Base-by-base conservation (phyloP, 2,329 filamentous ascomycete species). In the Talaromyces piceae region DNA sequence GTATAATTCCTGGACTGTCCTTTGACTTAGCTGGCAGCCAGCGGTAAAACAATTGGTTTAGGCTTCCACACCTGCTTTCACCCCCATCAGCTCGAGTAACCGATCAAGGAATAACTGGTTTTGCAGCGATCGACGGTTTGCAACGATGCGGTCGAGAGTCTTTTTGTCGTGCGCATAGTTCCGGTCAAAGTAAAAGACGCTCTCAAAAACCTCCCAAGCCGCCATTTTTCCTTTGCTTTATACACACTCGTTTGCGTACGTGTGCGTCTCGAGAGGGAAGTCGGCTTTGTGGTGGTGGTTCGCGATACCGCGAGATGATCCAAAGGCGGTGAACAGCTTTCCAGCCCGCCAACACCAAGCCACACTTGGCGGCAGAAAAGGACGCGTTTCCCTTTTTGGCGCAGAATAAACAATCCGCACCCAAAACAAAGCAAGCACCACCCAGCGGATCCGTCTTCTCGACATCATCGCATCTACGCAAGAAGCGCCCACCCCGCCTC, bases 101-200 rank as follows among this genome's bases (percentile, higher is more conserved):
- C 86, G 82, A 66, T 94, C 88, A 63, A 91, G 84, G 68, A 93
- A 94, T 52, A 91, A 79, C 52, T 78, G 74, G 58, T 86, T 84
- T 54, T 84, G 81, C 18, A 90, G 75, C 45, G 71, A 77, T 61
- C 83, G 86, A 58, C 87, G 83, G 62, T 81, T 81, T 26, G 76
- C 71, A 53, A 85, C 77, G 50, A 90, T 87, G 45, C 82, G 77
- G 45, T 83, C 77, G 50, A 82, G 71, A 27, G 77, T 67, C 54
- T 78, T 77, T 52, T 80, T 76, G 61, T 82, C 79, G 66, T 87
- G 88, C 2, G 79, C 76, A 53, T 81, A 80, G 4, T 79, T 76
- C 5, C 76, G 71, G 49, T 81, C 77, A 37, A 79, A 73, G 20
- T 75, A 75, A 58, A 91, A 93, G 1, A 89, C 80, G 7, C 79